Evolutionary conservation across 768 basidiomycete species (phyloP).

Genomic region (Rhodotorula toruloides): DNA sequence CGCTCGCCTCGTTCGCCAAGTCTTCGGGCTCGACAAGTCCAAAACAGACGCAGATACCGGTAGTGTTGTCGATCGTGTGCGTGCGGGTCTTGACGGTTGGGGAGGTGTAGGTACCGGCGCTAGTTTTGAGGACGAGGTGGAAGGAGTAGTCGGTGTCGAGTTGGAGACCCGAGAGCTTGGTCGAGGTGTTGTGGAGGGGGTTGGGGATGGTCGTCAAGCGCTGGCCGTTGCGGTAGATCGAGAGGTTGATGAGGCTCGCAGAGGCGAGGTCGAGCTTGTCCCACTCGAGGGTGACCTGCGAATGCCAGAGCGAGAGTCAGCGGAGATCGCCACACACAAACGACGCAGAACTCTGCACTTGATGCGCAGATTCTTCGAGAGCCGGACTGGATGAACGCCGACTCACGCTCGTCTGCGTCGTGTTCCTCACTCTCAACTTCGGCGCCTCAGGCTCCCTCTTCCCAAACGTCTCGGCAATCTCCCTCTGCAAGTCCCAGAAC

Average conservation of each 20-base stretch:
- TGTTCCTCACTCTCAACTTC: conserved; percentile 77
- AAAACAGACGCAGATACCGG: conserved; percentile 90
- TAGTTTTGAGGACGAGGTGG: conserved; percentile 87
- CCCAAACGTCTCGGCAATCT: conserved; percentile 73
- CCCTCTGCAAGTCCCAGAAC: conserved; percentile 77
- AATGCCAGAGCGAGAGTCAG: neutral
- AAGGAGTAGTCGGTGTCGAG: conserved; percentile 72
- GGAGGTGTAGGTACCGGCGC: conserved; percentile 82
- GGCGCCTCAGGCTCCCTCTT: conserved; percentile 63
- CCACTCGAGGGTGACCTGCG: conserved; percentile 75
- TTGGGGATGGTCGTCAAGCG: conserved; percentile 80
- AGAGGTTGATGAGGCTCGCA: conserved; percentile 76
- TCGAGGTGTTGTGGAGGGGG: conserved; percentile 75
- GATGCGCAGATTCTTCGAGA: neutral
- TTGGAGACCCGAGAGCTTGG: conserved; percentile 43
- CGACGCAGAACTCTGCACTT: neutral
- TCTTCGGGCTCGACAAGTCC: conserved; percentile 73
- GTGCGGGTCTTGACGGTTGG: conserved; percentile 77
- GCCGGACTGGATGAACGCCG: neutral
- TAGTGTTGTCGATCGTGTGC: conserved; percentile 91
- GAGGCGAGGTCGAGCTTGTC: conserved; percentile 75
- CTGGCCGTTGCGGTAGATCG: conserved; percentile 87
- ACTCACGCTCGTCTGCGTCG: conserved; percentile 85
- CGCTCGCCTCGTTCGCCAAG: conserved; percentile 72
- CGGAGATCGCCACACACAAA: neutral